Conservation (phyloP, 2,329 filamentous ascomycete genomes). For the Coleophoma eucalyptorum region DNA sequence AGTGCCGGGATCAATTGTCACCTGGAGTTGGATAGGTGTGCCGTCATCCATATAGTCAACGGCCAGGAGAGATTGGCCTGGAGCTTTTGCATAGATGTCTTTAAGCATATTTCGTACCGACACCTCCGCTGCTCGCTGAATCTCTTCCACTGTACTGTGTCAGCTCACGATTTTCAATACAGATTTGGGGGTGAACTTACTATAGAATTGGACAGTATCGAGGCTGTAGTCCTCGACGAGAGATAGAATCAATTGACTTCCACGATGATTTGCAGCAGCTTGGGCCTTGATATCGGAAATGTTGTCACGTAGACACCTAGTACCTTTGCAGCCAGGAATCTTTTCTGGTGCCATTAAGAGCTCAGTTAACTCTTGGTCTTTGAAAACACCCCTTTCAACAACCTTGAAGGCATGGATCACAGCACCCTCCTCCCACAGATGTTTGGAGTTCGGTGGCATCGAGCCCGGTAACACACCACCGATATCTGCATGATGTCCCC, state of each 20-base stretch:
- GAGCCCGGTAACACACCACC: slow-evolving; percentile 76
- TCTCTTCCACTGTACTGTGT: slow-evolving; percentile 51
- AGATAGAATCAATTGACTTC: slow-evolving; percentile 68
- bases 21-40: slow-evolving; percentile 67
- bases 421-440: slow-evolving; percentile 60
- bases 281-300: slow-evolving; percentile 81
- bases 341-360: slow-evolving; percentile 68
- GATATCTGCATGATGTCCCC: slow-evolving; percentile 80
- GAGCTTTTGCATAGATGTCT: slow-evolving; percentile 58
- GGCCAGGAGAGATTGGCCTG: slow-evolving; percentile 61
- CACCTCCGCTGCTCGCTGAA: slow-evolving; percentile 73
- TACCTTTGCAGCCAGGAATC: slow-evolving; percentile 70
- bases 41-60: slow-evolving; percentile 83
- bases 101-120: slow-evolving; percentile 72
- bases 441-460: slow-evolving; percentile 72
- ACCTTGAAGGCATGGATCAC: slow-evolving; percentile 61
- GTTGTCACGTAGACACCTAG: slow-evolving; percentile 74
- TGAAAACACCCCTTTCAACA: slow-evolving; percentile 69
- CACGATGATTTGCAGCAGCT: slow-evolving; percentile 78
- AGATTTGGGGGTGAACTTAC: slow-evolving; percentile 30
- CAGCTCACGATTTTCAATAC: background rate
- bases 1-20: slow-evolving; percentile 66
- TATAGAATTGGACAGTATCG: slow-evolving; percentile 69
- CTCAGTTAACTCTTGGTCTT: slow-evolving; percentile 69
- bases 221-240: slow-evolving; percentile 74